Evolutionary conservation across 129 eudicot species (phyloP), one percentile per base, ranked within the genome.

Genomic region (Apium graveolens): DNA sequence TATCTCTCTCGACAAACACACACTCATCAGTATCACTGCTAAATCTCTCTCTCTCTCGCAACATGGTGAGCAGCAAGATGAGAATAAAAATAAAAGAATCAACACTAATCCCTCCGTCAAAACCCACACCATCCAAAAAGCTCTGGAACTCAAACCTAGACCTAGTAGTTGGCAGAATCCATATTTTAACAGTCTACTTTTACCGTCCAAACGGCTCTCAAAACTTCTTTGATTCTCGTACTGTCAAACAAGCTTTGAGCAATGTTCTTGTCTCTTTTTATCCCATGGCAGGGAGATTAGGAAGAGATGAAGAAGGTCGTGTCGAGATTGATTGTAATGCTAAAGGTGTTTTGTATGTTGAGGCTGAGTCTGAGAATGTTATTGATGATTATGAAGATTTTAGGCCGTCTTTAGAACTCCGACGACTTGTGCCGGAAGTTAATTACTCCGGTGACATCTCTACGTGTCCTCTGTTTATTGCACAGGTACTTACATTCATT

Each of bases 221-320:
- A 1, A 86, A 86, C 79, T 90, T 88, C 78, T 90, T 92, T 78
- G 96, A 92, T 70, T 79, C 94, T 5, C 76, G 74, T 49, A 83
- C 86, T 49, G 78, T 93, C 24, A 86, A 84, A 80, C 87, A 83
- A n/a, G 89, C 97, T 21, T 60, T 93, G 69, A 86, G 94, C 65
- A 81, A 81, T 46, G 88, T 82, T 13, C 84, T 93, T 60, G 97
- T 93, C 45, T 89, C 91, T 57, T 93, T 91, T 57, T 93, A 89
- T 46, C 98, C 98, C 12, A 84, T 91, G 95, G 98, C 89, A n/a
- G 98, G 98, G 0, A 83, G 98, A 80, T 68, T 93, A 49, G 86
- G 81, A 75, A 72, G 92, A 73, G 94, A 91, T 20, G 93, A 93
- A 44, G 91, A 91, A 76, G 98, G 96, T 0, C 89, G 98, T 17